phyloP scores from a whole-genome alignment of 805 yeast species.

The Metschnikowia peoriensis region DNA sequence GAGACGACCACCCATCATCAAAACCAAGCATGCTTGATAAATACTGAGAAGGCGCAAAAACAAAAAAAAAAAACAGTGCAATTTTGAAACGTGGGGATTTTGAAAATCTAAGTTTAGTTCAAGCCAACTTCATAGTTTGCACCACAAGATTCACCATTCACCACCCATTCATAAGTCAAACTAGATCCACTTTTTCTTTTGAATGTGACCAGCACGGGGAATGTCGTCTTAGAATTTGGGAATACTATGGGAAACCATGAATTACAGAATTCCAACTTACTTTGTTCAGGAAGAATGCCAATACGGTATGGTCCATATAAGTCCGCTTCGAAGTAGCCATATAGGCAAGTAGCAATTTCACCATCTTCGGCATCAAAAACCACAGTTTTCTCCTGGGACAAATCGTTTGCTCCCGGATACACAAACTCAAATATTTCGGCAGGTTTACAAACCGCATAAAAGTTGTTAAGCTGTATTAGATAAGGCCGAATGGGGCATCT shows the following conservation, averaged over 20 bases:
- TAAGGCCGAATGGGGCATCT: conserved; percentile 20
- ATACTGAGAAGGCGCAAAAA: not conserved
- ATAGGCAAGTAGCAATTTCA: conserved; percentile 53
- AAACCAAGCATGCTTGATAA: not conserved
- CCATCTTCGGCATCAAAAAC: conserved; percentile 41
- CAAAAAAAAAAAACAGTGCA: not conserved
- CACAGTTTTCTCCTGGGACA: not conserved
- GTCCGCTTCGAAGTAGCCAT: conserved; percentile 71
- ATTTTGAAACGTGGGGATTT: not conserved
- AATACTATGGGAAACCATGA: conserved; percentile 42
- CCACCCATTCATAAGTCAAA: conserved; percentile 16
- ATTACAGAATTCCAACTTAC: conserved; percentile 22
- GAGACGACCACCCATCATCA: not conserved
- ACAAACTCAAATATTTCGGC: conserved; percentile 60
- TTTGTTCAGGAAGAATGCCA: conserved; percentile 35
- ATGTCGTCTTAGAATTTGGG: conserved; percentile 21
- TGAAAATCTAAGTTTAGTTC: not conserved
- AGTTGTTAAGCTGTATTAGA: conserved; percentile 21
- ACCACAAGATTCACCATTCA: conserved; percentile 9
- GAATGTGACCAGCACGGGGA: conserved; percentile 9
- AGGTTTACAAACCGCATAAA: conserved; percentile 30
- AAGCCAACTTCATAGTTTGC: not conserved
- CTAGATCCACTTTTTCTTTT: conserved; percentile 9
- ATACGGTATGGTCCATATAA: conserved; percentile 60
- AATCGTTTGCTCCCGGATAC: conserved; percentile 46